Evolutionary conservation across 768 basidiomycete genomes (phyloP).

Genomic region (Boletus edulis): DNA sequence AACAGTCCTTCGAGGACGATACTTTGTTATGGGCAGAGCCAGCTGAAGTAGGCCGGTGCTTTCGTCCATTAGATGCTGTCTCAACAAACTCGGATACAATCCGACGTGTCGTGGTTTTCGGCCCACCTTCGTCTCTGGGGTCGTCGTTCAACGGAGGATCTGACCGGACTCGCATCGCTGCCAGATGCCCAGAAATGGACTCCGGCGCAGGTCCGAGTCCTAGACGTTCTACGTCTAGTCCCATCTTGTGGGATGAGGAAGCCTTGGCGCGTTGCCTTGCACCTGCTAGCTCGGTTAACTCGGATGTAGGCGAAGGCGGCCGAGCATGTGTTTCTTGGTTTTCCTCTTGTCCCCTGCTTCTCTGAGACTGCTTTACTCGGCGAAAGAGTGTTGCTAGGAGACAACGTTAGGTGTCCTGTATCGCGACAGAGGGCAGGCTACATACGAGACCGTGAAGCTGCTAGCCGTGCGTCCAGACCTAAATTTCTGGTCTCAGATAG

Average conservation of each 20-base stretch:
- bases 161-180: constrained; percentile 19
- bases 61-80: constrained; percentile 5
- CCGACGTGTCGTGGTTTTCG: constrained; percentile 11
- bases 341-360: constrained; percentile 7
- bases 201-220: constrained; percentile 22
- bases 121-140: background rate
- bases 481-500: constrained; percentile 25
- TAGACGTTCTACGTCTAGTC: constrained; percentile 6
- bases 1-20: constrained; percentile 4
- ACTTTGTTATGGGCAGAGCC: background rate
- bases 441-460: constrained; percentile 22
- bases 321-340: background rate
- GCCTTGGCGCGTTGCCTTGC: constrained; percentile 15
- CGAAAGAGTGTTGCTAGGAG: constrained; percentile 12
- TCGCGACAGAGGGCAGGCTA: background rate
- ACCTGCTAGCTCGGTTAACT: background rate
- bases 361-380: constrained; percentile 11
- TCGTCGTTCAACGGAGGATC: constrained; percentile 4
- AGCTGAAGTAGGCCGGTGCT: background rate
- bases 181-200: constrained; percentile 30
- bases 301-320: constrained; percentile 5
- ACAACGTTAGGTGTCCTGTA: background rate
- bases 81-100: constrained; percentile 18
- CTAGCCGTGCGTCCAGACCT: constrained; percentile 4
- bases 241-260: constrained; percentile 8